These are phyloP conservation scores for Hemileccinum rubropunctum DNA, from an alignment of 768 basidiomycete genomes.

Conservation along the genomic window DNA sequence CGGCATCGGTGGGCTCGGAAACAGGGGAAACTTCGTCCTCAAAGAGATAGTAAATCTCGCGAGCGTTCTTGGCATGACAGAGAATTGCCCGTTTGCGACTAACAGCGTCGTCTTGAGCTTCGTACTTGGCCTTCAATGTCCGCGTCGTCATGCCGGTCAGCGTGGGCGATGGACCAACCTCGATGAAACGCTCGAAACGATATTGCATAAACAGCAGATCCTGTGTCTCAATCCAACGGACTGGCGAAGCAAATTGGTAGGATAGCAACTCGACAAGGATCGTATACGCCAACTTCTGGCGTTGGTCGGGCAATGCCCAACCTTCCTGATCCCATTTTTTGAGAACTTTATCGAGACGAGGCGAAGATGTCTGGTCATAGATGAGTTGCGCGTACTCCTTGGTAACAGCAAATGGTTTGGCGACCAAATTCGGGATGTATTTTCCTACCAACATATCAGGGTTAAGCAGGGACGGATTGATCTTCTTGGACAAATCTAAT, in stretches of 20 bases:
- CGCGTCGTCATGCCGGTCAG: conserved; percentile 92
- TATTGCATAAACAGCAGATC: conserved; percentile 87
- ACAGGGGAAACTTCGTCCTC: conserved; percentile 68
- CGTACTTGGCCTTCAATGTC: conserved; percentile 92
- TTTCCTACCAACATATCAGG: conserved; percentile 93
- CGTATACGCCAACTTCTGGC: conserved; percentile 92
- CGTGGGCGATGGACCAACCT: conserved; percentile 95
- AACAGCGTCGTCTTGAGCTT: conserved; percentile 81
- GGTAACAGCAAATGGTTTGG: conserved; percentile 79
- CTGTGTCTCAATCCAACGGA: conserved; percentile 99
- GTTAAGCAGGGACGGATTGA: conserved; percentile 86
- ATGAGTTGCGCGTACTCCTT: conserved; percentile 91
- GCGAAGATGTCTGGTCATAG: conserved; percentile 95
- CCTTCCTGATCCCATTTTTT: conserved; percentile 89
- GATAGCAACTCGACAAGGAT: conserved; percentile 96
- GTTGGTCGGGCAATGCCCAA: conserved; percentile 79
- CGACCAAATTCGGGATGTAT: conserved; percentile 97
- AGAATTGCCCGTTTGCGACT: conserved; percentile 77
- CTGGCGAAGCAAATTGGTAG: conserved; percentile 98
- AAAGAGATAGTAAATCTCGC: conserved; percentile 97
- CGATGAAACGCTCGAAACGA: conserved; percentile 90
- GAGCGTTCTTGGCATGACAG: conserved; percentile 92
- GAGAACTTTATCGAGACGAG: conserved; percentile 92
- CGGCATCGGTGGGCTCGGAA: conserved; percentile 26
- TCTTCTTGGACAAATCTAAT: conserved; percentile 96